These are phyloP conservation scores for Acanthamoeba castellanii DNA, from an alignment of 208 protist species.

Conservation along the genomic window DNA sequence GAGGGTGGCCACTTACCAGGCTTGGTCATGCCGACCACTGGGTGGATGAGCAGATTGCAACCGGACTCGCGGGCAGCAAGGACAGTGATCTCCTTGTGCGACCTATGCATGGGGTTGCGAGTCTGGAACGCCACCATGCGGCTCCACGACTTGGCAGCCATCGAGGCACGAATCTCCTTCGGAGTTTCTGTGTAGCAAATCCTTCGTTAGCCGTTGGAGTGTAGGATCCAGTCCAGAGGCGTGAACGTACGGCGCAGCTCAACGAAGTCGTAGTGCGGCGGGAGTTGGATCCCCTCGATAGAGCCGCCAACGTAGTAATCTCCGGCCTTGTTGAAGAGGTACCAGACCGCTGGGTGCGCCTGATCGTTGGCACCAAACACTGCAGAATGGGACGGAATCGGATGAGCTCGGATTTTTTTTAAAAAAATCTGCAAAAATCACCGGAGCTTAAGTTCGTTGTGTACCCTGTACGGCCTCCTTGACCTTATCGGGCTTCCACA, in stretches of 20 bases:
- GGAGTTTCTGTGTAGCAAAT: constrained; percentile 81
- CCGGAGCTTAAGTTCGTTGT: not conserved
- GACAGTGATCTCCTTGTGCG: constrained; percentile 90
- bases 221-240: not conserved
- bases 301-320: constrained; percentile 90
- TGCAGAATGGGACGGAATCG: not conserved
- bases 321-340: constrained; percentile 86
- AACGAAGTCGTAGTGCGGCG: constrained; percentile 78
- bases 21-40: constrained; percentile 84
- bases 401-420: not conserved
- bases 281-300: constrained; percentile 79
- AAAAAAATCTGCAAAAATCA: not conserved
- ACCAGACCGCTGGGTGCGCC: constrained; percentile 80
- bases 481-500: constrained; percentile 75
- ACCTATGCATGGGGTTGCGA: constrained; percentile 90
- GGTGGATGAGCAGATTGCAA: constrained; percentile 88
- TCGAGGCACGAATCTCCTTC: constrained; percentile 82
- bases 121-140: constrained; percentile 91
- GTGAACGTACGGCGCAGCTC: constrained; percentile 67
- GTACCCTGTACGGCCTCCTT: constrained; percentile 75
- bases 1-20: constrained; percentile 7
- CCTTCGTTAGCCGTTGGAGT: not conserved
- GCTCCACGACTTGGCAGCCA: constrained; percentile 69
- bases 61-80: constrained; percentile 84
- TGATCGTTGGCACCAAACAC: constrained; percentile 83